A percentile compares a stretch with the other conserved stretches of the same genome.
Evolutionary conservation across 2,329 filamentous ascomycete genomes (phyloP).

Genomic region (Alternaria sp.): DNA sequence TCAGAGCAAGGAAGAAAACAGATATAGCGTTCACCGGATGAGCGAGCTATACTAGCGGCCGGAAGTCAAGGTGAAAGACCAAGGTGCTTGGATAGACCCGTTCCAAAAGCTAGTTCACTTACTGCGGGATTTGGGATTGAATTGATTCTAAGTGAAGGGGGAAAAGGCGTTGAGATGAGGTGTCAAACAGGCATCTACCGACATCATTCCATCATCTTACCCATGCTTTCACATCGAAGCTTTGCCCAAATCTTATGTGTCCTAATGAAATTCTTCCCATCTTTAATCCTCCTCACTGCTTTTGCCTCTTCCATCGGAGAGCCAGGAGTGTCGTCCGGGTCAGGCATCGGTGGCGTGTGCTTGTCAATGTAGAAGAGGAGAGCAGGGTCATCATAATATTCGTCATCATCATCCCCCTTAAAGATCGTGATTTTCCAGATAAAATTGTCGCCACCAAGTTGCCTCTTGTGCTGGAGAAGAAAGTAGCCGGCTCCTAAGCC

Average conservation of each 20-base stretch:
- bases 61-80: not conserved
- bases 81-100: not conserved
- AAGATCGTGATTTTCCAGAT: slow-evolving; percentile 19
- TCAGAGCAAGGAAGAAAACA: not conserved
- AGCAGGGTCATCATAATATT: slow-evolving; percentile 1
- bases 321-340: not conserved
- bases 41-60: not conserved
- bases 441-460: slow-evolving; percentile 19
- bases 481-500: slow-evolving; percentile 21
- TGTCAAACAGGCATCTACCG: not conserved
- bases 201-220: not conserved
- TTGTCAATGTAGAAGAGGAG: slow-evolving; percentile 18
- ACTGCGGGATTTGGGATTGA: not conserved
- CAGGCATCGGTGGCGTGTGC: not conserved
- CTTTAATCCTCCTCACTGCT: not conserved
- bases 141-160: not conserved
- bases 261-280: not conserved
- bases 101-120: not conserved
- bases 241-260: not conserved
- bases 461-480: slow-evolving; percentile 21
- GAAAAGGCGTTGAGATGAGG: not conserved
- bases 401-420: not conserved
- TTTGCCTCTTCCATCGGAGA: not conserved
- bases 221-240: not conserved
- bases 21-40: not conserved